These are phyloP conservation scores for Starmerella cellae DNA, from an alignment of 805 yeast genomes.

Conservation along the genomic window DNA sequence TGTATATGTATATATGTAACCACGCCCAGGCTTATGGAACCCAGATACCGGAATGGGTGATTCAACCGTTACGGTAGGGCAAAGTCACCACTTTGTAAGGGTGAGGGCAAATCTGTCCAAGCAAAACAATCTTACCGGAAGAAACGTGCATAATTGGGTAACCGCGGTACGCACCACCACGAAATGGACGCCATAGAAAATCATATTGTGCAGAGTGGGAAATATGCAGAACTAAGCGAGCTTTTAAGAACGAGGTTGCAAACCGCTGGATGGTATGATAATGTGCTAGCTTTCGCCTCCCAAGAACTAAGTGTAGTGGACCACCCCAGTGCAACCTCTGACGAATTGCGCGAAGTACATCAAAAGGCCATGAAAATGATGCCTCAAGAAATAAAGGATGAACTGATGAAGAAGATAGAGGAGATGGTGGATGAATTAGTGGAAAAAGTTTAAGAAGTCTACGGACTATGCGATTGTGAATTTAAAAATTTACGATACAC, in stretches of 20 bases:
- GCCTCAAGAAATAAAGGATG: constrained; percentile 50
- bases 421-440: constrained; percentile 24
- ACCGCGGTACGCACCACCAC: too few species aligned
- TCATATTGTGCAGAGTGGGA: constrained; percentile 18
- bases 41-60: too few species aligned
- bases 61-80: too few species aligned
- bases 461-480: too few species aligned
- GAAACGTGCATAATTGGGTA: too few species aligned
- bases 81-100: too few species aligned
- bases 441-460: constrained; percentile 15
- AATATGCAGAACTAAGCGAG: constrained; percentile 38
- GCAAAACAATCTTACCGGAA: too few species aligned
- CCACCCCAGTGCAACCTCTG: constrained; percentile 33
- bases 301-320: constrained; percentile 33
- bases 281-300: constrained; percentile 46
- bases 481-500: too few species aligned
- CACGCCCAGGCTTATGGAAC: too few species aligned
- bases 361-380: constrained; percentile 32
- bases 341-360: constrained; percentile 9
- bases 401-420: constrained; percentile 41
- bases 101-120: too few species aligned
- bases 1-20: too few species aligned
- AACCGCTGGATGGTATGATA: constrained; percentile 78
- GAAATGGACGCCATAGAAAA: constrained; percentile 17
- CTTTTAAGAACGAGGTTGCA: constrained; percentile 49